Evolutionary conservation across 192 early-diverging fungal species (phyloP), one percentile per base, ranked within the genome.

Genomic region (Podila minutissima): DNA sequence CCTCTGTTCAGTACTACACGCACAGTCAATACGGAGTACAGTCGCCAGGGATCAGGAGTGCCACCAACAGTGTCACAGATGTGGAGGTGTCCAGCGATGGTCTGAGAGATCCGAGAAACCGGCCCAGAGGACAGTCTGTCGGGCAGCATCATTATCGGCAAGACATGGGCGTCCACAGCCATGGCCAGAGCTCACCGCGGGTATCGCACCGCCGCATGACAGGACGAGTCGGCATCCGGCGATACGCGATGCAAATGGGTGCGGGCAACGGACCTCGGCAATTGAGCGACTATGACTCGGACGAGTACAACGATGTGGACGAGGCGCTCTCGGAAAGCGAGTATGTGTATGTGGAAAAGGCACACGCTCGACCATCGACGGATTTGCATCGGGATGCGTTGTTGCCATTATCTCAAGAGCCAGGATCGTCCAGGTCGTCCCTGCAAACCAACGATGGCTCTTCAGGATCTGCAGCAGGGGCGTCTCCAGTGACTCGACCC

Each of bases 211-310:
- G 77, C 38, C 71, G 77, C 12, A 32, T 81, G 4, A 69, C 71
- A 24, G 71, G 77, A 8, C 71, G 71, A 0, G 77, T 81, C 6
- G 71, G 77, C 3, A 73, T 81, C 15, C 71, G 77, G 7, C 59
- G 77, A 5, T 81, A 81, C 46, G 77, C 66, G 35, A 81, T 81
- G 77, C 77, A 81, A 22, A 57, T 81, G 66, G 77, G 77, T 11
- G 77, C 66, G 26, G 71, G 77, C 4, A 67, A 60, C 17, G 77
- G 71, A 9, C 77, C 77, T 38, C 49, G 77, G 6, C 60, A 81
- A 31, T 50, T 81, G 66, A 81, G 77, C 48, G 77, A 81, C 19
- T 46, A 73, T 57, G 77, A 81, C 38, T 81, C 77, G 11, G 77
- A 81, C 19, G 77, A 81, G 58, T 81, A 81, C 37, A 81, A 81